These are phyloP conservation scores for Phytomonas serpens DNA, from an alignment of 208 protist genomes.

Conservation along the genomic window DNA sequence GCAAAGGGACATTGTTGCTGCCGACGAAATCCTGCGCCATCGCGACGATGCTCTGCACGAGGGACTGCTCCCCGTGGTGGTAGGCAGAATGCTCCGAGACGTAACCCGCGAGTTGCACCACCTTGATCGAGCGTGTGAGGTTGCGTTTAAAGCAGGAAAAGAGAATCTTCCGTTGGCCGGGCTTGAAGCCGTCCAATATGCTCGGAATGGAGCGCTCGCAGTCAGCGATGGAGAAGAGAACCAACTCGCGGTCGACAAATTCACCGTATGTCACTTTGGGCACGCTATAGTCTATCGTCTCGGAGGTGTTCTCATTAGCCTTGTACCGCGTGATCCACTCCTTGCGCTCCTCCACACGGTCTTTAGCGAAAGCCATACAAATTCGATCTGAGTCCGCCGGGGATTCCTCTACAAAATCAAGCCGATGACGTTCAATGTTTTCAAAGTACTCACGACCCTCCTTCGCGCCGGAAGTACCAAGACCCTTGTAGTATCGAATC, in stretches of 20 bases:
- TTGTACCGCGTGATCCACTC: constrained; percentile 95
- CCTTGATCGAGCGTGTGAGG: constrained; percentile 97
- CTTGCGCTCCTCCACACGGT: constrained; percentile 97
- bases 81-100: constrained; percentile 99
- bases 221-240: constrained; percentile 98
- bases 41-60: constrained; percentile 97
- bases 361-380: constrained; percentile 98
- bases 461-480: constrained; percentile 93
- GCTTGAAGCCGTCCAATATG: constrained; percentile 99
- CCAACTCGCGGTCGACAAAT: constrained; percentile 99
- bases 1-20: constrained; percentile 99
- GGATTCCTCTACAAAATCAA: constrained; percentile 91
- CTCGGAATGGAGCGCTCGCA: constrained; percentile 93
- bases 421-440: constrained; percentile 95
- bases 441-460: constrained; percentile 99
- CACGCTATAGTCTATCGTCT: constrained; percentile 89
- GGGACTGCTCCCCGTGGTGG: constrained; percentile 98
- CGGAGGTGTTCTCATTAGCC: constrained; percentile 71
- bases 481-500: constrained; percentile 99
- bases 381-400: constrained; percentile 92
- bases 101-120: constrained; percentile 99
- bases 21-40: constrained; percentile 99
- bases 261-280: constrained; percentile 89
- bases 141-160: constrained; percentile 99
- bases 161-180: constrained; percentile 99